Percentiles rank a stretch among this genome's conserved stretches.
Evolutionary conservation across 2,329 filamentous ascomycete species (phyloP).

Genomic region (Nectriaceae sp.): DNA sequence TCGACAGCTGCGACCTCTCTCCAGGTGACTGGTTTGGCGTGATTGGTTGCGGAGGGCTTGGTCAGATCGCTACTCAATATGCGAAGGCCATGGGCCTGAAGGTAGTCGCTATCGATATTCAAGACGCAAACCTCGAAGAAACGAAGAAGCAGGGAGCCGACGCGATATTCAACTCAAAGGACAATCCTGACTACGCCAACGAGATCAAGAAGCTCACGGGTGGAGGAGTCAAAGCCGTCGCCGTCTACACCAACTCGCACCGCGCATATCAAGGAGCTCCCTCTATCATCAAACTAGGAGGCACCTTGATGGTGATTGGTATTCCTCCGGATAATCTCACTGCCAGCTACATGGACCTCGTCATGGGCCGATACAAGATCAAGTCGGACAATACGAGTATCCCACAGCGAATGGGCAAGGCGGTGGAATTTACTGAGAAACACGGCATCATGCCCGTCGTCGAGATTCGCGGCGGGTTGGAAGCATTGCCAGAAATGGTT

Average conservation of each 20-base stretch:
- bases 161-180: conserved; percentile 44
- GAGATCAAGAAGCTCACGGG: conserved; percentile 43
- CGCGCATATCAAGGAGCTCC: conserved; percentile 29
- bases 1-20: conserved; percentile 38
- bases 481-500: conserved; percentile 12
- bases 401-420: conserved; percentile 44
- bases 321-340: conserved; percentile 39
- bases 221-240: conserved; percentile 42
- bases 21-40: conserved; percentile 43
- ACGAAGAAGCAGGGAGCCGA: conserved; percentile 42
- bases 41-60: conserved; percentile 46
- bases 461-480: conserved; percentile 13
- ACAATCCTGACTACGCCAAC: conserved; percentile 36
- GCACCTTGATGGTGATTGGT: conserved; percentile 45
- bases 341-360: conserved; percentile 40
- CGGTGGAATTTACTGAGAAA: conserved; percentile 44
- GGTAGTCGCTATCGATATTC: conserved; percentile 46
- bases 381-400: conserved; percentile 44
- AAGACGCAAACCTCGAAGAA: conserved; percentile 42
- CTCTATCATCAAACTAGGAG: conserved; percentile 37
- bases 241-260: conserved; percentile 38
- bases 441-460: conserved; percentile 27
- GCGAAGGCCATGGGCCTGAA: conserved; percentile 47
- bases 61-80: conserved; percentile 48
- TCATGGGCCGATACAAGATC: conserved; percentile 41